Conservation (phyloP, 345 rosid species). For the Pelargonium nanum region DNA sequence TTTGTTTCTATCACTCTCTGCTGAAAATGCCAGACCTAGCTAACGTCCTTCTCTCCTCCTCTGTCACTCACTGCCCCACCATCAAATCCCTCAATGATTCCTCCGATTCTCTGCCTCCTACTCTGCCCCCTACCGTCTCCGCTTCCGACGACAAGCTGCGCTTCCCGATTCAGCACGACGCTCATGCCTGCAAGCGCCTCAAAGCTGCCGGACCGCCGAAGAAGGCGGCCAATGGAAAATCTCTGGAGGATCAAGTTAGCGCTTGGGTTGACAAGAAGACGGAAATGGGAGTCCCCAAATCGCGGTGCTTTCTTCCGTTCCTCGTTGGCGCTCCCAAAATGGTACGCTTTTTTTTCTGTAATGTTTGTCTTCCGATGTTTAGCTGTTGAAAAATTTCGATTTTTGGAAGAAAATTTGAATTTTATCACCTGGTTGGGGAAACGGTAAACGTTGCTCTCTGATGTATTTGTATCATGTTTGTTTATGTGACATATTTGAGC, state of each 20-base stretch:
- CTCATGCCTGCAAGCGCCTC: conserved; percentile 8
- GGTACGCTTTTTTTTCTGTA: conserved; percentile 21
- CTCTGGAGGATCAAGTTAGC: conserved; percentile 31
- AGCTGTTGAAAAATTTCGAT: neutral
- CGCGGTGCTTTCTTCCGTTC: conserved; percentile 56
- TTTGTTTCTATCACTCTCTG: neutral
- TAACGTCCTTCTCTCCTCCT: conserved; percentile 22
- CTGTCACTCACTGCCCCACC: conserved; percentile 21
- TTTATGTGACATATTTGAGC: no score
- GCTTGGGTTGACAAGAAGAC: conserved; percentile 43
- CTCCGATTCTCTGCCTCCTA: conserved; percentile 13
- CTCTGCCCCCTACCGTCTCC: conserved; percentile 13
- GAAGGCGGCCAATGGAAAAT: conserved; percentile 17
- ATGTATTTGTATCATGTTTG: no score
- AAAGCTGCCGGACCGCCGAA: conserved; percentile 15
- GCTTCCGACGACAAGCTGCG: conserved; percentile 9
- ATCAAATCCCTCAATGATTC: conserved; percentile 20
- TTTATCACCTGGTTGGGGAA: no score
- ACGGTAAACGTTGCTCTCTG: no score
- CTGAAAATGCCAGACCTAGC: conserved; percentile 54
- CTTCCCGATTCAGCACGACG: conserved; percentile 10
- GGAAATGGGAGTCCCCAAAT: conserved; percentile 32
- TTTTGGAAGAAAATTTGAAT: no score
- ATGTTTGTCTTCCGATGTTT: neutral
- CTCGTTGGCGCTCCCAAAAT: conserved; percentile 57